Percentiles rank a stretch among this genome's conserved stretches.
phyloP scores from a whole-genome alignment of 768 basidiomycete genomes.

The Phylloporus rhodoxanthus region DNA sequence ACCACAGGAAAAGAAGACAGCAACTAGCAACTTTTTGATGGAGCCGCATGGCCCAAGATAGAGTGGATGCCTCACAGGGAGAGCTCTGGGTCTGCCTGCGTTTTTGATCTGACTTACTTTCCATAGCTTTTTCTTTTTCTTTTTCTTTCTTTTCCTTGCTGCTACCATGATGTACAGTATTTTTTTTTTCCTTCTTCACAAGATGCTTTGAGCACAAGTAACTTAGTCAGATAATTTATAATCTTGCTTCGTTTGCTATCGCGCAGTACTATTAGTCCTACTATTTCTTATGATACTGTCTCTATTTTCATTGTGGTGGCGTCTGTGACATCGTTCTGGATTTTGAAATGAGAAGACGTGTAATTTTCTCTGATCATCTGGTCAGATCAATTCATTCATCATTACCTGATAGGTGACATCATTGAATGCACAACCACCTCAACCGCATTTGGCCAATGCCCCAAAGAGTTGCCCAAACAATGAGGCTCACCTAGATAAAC shows the following conservation, averaged over 20 bases:
- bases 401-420: too few relatives aligned
- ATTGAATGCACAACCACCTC: too few relatives aligned
- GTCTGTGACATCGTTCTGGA: too few relatives aligned
- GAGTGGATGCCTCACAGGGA: conserved; percentile 31
- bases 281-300: too few relatives aligned
- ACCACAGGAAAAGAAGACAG: conserved; percentile 14
- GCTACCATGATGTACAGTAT: conserved; percentile 20
- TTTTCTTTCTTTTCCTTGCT: conserved; percentile 4
- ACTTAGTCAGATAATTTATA: conserved; percentile 30
- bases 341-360: too few relatives aligned
- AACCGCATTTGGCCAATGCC: too few relatives aligned
- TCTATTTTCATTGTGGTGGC: too few relatives aligned
- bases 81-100: conserved; percentile 27
- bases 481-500: too few relatives aligned
- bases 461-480: too few relatives aligned
- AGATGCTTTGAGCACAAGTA: conserved; percentile 28
- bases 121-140: not conserved
- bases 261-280: too few relatives aligned
- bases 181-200: conserved; percentile 1
- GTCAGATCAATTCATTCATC: too few relatives aligned
- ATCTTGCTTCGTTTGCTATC: conserved; percentile 17
- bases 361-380: too few relatives aligned
- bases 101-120: conserved; percentile 17
- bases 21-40: conserved; percentile 16
- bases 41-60: conserved; percentile 33